Conservation (phyloP, 306 rosid genomes). For the Vicia faba region DNA sequence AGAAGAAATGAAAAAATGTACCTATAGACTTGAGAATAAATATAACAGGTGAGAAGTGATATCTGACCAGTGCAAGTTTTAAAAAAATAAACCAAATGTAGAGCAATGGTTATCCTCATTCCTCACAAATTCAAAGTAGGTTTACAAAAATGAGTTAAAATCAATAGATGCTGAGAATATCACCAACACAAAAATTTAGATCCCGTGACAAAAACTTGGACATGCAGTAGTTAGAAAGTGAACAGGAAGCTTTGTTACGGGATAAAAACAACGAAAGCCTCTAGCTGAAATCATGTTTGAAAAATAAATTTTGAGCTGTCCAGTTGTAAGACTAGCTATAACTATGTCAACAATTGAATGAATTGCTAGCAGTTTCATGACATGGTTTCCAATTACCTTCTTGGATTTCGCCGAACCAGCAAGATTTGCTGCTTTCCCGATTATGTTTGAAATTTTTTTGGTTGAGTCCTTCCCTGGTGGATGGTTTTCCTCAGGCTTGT, state of each 20-base stretch:
- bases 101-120: slow-evolving; percentile 11
- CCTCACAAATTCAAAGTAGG: slow-evolving; percentile 19
- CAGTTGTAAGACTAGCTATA: slow-evolving; percentile 31
- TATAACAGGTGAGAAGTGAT: too few species aligned
- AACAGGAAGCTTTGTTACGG: slow-evolving; percentile 14
- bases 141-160: slow-evolving; percentile 19
- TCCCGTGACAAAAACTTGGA: slow-evolving; percentile 14
- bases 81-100: too few species aligned
- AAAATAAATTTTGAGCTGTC: slow-evolving; percentile 9
- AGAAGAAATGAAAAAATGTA: too few species aligned
- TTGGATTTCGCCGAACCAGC: slow-evolving; percentile 84
- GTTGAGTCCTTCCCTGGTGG: slow-evolving; percentile 95
- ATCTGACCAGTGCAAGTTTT: too few species aligned
- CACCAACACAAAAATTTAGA: slow-evolving; percentile 23
- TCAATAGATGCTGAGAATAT: slow-evolving; percentile 5
- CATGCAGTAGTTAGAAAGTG: slow-evolving; percentile 23
- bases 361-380: slow-evolving; percentile 22
- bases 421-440: slow-evolving; percentile 85
- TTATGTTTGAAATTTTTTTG: slow-evolving; percentile 85
- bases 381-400: slow-evolving; percentile 57
- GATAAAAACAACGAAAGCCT: slow-evolving; percentile 24
- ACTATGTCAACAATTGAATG: slow-evolving; percentile 23
- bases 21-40: too few species aligned
- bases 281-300: slow-evolving; percentile 21
- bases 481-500: slow-evolving; percentile 95